Evolutionary conservation across 2,329 filamentous ascomycete species (phyloP), one percentile per base, ranked within the genome.

Genomic region (Diaporthe eres): DNA sequence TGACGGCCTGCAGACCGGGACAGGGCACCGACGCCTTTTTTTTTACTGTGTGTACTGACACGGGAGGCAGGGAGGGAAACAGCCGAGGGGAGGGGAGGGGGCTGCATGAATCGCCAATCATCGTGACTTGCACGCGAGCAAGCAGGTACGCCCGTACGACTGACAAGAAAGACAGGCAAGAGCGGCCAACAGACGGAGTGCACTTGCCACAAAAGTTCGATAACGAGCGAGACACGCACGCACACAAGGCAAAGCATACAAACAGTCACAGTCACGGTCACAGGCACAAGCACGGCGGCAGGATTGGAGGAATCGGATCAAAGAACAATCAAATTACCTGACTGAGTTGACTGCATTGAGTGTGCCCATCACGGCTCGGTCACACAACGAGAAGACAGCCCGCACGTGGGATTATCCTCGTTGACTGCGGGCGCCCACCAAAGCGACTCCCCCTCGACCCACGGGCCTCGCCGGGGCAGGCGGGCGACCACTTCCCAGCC

Each of bases 371-470:
- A 55, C 65, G 28, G 31, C 49, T 53, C 47, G 65, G 65, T 39
- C 65, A 53, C 47, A 39, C 65, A 39, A 19, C 65, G 9, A 68
- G 47, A 39, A 39, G 17, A 53, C 31, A 42, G 60, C 42, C 44
- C n/a, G 34, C 65, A 70, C 65, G 65, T 70, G 65, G 65, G 65
- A 70, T 70, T 42, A 70, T 51, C 65, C 65, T 70, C 65, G 65
- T 55, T 49, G 34, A 22, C 31, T 42, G 34, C 47, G 22, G 22
- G 4, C 31, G 12, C n/a, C 65, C 47, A 55, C 65, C 28, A 55
- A 19, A 70, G n/a, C 47, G 65, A 70, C 49, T 55, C 17, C 49
- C 42, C 34, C n/a, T 42, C 4, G 65, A 31, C 65, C 65, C 65
- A 70, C 49, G 65, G 65, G 65, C 65, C 65, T 39, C 65, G n/a